Base-by-base conservation (phyloP, 1,139 yeast species). In the Zygotorulaspora mrakii region DNA sequence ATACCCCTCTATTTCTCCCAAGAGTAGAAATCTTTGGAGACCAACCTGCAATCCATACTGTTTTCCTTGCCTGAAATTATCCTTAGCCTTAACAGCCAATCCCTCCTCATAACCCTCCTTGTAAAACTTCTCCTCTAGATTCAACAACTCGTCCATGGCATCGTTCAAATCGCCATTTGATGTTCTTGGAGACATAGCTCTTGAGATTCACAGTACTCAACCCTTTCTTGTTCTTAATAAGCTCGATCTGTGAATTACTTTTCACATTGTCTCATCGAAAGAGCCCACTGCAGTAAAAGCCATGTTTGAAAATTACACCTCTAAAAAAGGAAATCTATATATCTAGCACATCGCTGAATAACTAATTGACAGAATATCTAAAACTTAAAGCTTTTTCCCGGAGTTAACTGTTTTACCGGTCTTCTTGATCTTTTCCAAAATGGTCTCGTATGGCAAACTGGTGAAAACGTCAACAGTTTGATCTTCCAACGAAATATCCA, bases 401-500 rank as follows among this genome's bases (percentile, higher is more conserved):
- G 73, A 72, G 43, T 74, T 70, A 44, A 91, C 83, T 55, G 79
- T 78, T 70, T 89, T 91, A 22, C 98, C 98, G 1, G 97, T 88
- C 70, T 89, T 91, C 48, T 82, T 71, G 53, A 91, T 89, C 42
- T 88, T 79, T 41, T 74, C 80, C 46, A 82, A 70, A 17, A 91
- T 91, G 2, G 82, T 76, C 38, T 88, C 95, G 59, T 84, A 87
- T 41, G 76, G 74, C 28, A 83, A 63, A 11, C 65, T 68, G 6
- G 95, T 77, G 48, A 70, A 69, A 32, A 91, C 96, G 54, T 81
- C 82, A 17, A 91, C 98, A 1, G 82, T 68, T 68, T 91, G 97
- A 25, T 77, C 68, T 40, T 83, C 94, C 37, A 91, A 72, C 2
- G 94, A 82, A 46, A 88, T 79, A 42, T 83, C 82, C 24, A 81